A percentile compares a stretch with the other conserved stretches of the same genome.
Conservation (phyloP, 2,329 filamentous ascomycete genomes). For the Aspergillus brasiliensis region DNA sequence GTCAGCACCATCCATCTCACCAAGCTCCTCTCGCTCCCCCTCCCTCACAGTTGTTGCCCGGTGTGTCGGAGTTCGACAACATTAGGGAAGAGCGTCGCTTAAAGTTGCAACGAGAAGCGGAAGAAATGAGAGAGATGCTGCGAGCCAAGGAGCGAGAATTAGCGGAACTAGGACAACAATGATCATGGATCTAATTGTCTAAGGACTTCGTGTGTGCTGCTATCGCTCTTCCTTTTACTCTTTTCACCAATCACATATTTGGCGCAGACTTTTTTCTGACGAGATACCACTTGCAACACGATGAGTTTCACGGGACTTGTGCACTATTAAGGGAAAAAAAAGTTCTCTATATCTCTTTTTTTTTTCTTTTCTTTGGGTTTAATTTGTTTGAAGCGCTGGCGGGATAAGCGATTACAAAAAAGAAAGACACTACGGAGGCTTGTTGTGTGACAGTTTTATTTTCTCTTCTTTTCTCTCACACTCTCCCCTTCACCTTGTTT, state of each 20-base stretch:
- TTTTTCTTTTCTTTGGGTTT: conserved; percentile 13
- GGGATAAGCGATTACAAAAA: conserved; percentile 21
- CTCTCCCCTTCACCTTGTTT: neutral
- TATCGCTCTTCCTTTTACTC: neutral
- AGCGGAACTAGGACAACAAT: conserved; percentile 51
- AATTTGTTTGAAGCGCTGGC: conserved; percentile 24
- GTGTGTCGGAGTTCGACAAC: conserved; percentile 52
- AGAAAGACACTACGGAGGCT: conserved; percentile 8
- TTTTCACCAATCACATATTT: conserved; percentile 16
- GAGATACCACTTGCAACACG: conserved; percentile 24
- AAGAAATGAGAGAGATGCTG: conserved; percentile 72
- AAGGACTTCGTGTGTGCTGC: neutral
- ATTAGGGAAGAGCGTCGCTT: conserved; percentile 64
- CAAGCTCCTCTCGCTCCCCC: conserved; percentile 25
- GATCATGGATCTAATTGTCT: conserved; percentile 14
- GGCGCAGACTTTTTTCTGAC: conserved; percentile 22
- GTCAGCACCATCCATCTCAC: conserved; percentile 33
- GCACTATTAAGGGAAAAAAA: conserved; percentile 13
- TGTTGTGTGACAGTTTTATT: neutral
- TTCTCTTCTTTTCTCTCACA: neutral
- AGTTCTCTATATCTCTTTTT: conserved; percentile 14
- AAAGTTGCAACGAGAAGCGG: conserved; percentile 70
- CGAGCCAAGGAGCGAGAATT: conserved; percentile 74
- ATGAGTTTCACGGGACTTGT: conserved; percentile 19
- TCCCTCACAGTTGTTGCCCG: conserved; percentile 30